Conservation (phyloP, 2,329 filamentous ascomycete species). For the Nemania sp. region DNA sequence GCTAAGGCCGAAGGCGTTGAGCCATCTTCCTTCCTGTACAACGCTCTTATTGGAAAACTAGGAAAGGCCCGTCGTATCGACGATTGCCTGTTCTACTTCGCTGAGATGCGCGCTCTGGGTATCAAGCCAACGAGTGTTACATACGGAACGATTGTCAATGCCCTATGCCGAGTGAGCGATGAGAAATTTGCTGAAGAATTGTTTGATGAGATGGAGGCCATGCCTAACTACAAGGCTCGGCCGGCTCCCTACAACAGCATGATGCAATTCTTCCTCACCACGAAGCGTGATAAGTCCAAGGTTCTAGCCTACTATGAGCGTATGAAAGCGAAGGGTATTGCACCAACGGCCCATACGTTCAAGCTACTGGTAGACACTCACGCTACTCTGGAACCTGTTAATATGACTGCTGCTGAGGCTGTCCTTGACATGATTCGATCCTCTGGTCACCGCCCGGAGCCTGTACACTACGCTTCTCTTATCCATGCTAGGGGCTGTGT, state of each 20-base stretch:
- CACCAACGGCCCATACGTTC: slow-evolving; percentile 94
- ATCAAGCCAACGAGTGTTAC: slow-evolving; percentile 98
- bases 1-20: slow-evolving; percentile 94
- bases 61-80: slow-evolving; percentile 98
- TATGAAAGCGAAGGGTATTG: slow-evolving; percentile 88
- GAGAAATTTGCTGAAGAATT: slow-evolving; percentile 98
- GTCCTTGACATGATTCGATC: slow-evolving; percentile 83
- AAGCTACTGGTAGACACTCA: slow-evolving; percentile 97
- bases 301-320: slow-evolving; percentile 94
- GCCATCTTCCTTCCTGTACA: slow-evolving; percentile 97
- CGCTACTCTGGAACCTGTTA: slow-evolving; percentile 89
- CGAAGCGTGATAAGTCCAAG: slow-evolving; percentile 95
- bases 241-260: slow-evolving; percentile 98
- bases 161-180: slow-evolving; percentile 94
- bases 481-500: slow-evolving; percentile 97
- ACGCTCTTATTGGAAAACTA: slow-evolving; percentile 96
- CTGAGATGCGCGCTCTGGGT: slow-evolving; percentile 92
- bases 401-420: slow-evolving; percentile 88
- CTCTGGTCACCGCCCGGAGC: slow-evolving; percentile 81
- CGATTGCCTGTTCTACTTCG: slow-evolving; percentile 97
- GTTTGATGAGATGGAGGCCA: slow-evolving; percentile 99
- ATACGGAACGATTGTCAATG: slow-evolving; percentile 98
- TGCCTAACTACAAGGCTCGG: slow-evolving; percentile 98
- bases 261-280: slow-evolving; percentile 99
- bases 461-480: slow-evolving; percentile 94